phyloP scores from a whole-genome alignment of 192 early-diverging fungal species.

The Coemansia sp. region DNA sequence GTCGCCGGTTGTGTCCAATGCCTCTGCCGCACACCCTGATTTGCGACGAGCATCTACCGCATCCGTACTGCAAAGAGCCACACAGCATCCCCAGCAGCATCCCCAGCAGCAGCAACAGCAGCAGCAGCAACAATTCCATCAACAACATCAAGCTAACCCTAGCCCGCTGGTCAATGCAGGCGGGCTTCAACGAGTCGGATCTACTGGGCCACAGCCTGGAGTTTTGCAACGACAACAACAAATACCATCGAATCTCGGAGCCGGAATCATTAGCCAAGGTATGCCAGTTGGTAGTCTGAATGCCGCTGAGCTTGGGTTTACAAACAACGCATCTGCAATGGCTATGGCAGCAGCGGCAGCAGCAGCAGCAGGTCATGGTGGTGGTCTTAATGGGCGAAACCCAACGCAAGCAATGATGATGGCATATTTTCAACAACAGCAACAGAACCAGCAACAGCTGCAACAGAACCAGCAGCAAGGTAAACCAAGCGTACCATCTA shows the following conservation, averaged over 20 bases:
- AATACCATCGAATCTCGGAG: slow-evolving; percentile 9
- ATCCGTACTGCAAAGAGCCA: slow-evolving; percentile 11
- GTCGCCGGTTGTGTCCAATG: slow-evolving; percentile 31
- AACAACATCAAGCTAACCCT: not conserved
- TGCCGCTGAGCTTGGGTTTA: slow-evolving; percentile 20
- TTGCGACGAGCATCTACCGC: slow-evolving; percentile 13
- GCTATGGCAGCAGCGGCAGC: slow-evolving; percentile 15
- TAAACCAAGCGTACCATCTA: slow-evolving; percentile 5
- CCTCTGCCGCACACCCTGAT: slow-evolving; percentile 11
- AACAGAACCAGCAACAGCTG: slow-evolving; percentile 19
- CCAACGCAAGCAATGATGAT: slow-evolving; percentile 23
- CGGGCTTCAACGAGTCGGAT: not conserved
- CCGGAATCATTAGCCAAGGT: slow-evolving; percentile 8
- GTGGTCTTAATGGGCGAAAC: not conserved
- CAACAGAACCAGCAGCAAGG: slow-evolving; percentile 12
- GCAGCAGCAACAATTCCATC: not conserved
- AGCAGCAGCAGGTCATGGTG: not conserved
- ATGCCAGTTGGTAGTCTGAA: slow-evolving; percentile 5
- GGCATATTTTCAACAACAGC: slow-evolving; percentile 25
- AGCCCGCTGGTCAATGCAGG: not conserved
- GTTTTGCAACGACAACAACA: slow-evolving; percentile 7
- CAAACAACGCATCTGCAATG: slow-evolving; percentile 1
- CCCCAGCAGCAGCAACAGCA: slow-evolving; percentile 10
- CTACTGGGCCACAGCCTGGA: not conserved
- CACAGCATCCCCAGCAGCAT: slow-evolving; percentile 14